Conservation (phyloP, 352 stramenopile genomes). For the Phytophthora vignae region DNA sequence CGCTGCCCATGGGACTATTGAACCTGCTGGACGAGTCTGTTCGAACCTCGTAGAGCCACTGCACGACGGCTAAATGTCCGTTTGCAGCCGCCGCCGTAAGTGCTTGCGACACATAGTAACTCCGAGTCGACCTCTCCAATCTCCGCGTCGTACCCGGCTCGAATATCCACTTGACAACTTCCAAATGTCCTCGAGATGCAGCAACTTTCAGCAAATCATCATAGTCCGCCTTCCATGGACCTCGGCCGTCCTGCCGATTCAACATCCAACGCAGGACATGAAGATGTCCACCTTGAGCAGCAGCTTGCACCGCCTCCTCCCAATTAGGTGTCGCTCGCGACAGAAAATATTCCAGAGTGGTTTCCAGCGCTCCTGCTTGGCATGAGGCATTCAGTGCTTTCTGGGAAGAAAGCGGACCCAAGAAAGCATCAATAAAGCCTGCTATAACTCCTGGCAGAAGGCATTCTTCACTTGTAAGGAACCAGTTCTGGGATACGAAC, state of each 20-base stretch:
- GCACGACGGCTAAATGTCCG: background rate
- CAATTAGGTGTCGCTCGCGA: background rate
- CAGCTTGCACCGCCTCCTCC: background rate
- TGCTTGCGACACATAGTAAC: background rate
- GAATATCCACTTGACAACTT: background rate
- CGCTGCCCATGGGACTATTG: background rate
- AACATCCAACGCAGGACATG: conserved; percentile 2
- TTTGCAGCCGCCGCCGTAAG: background rate
- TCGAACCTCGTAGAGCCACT: conserved; percentile 2
- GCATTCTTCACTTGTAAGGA: too few species aligned
- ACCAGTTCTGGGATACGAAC: too few species aligned
- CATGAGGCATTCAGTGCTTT: background rate
- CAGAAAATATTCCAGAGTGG: background rate
- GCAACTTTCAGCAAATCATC: background rate
- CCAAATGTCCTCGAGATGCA: background rate
- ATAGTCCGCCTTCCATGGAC: conserved; percentile 6
- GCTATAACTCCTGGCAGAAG: too few species aligned
- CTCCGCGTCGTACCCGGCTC: background rate
- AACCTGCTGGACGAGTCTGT: background rate
- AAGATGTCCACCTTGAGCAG: conserved; percentile 4
- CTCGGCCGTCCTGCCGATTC: background rate
- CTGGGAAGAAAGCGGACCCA: background rate
- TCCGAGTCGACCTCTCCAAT: background rate
- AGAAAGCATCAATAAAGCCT: too few species aligned
- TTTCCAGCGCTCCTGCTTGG: background rate